phyloP scores from a whole-genome alignment of 2,329 filamentous ascomycete species.

The Alternaria incomplexa region DNA sequence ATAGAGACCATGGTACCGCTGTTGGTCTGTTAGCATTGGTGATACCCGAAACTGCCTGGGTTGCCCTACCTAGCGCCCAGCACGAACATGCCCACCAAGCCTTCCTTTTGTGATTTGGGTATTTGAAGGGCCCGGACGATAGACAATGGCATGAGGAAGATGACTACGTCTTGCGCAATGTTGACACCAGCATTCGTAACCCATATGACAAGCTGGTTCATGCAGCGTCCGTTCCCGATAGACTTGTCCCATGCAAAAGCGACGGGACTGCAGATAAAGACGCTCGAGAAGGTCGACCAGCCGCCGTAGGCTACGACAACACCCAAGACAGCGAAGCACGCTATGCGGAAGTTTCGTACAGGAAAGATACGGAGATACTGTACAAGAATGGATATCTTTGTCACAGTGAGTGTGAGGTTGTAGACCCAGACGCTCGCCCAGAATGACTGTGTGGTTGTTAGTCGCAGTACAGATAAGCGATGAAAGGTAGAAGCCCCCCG shows the following conservation, averaged over 20 bases:
- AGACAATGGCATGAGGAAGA: slow-evolving; percentile 41
- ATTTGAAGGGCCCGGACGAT: slow-evolving; percentile 42
- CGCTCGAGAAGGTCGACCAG: slow-evolving; percentile 41
- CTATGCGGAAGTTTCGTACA: slow-evolving; percentile 31
- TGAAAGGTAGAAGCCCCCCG: background rate
- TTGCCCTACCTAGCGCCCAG: slow-evolving; percentile 47
- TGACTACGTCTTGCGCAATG: slow-evolving; percentile 41
- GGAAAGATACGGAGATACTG: slow-evolving; percentile 44
- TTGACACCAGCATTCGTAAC: slow-evolving; percentile 40
- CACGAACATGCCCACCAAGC: slow-evolving; percentile 45
- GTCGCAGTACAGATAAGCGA: background rate
- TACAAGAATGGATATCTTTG: slow-evolving; percentile 42
- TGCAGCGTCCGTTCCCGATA: slow-evolving; percentile 33
- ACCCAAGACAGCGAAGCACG: slow-evolving; percentile 36
- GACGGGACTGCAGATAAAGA: slow-evolving; percentile 43
- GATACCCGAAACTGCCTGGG: background rate
- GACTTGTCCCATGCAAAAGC: slow-evolving; percentile 41
- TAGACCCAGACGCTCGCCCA: slow-evolving; percentile 46
- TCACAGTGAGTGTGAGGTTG: slow-evolving; percentile 37
- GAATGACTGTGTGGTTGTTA: slow-evolving; percentile 36
- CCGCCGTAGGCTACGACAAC: slow-evolving; percentile 32
- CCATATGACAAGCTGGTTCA: slow-evolving; percentile 40
- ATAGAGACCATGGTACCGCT: slow-evolving; percentile 44
- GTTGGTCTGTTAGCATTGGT: slow-evolving; percentile 7
- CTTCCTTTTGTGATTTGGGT: slow-evolving; percentile 42